Percentiles rank a stretch among this genome's conserved stretches.
These are phyloP conservation scores for Xerocomus brunneocitrinus DNA, from an alignment of 768 basidiomycete genomes.

Conservation along the genomic window DNA sequence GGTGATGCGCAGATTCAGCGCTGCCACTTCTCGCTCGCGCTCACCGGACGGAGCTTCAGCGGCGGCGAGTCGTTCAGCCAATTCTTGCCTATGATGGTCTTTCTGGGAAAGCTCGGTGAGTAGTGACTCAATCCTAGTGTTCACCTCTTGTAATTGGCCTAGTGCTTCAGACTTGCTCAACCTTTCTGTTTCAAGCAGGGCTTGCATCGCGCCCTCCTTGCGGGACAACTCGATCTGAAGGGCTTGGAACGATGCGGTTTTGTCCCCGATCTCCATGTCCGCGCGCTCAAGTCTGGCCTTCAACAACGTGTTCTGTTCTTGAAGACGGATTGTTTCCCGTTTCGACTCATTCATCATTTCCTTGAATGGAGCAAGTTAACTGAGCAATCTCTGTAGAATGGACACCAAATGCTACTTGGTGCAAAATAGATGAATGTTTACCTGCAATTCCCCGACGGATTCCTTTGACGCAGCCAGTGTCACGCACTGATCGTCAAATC, in stretches of 20 bases:
- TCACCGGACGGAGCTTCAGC: slow-evolving; percentile 22
- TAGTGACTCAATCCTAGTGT: slow-evolving; percentile 20
- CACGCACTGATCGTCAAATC: slow-evolving; percentile 53
- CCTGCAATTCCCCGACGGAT: slow-evolving; percentile 49
- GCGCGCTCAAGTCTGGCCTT: slow-evolving; percentile 12
- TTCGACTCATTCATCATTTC: slow-evolving; percentile 12
- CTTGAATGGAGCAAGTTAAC: slow-evolving; percentile 10
- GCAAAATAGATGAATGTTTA: slow-evolving; percentile 11
- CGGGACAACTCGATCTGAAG: slow-evolving; percentile 23
- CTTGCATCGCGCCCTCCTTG: slow-evolving; percentile 23
- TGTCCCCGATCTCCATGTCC: slow-evolving; percentile 8
- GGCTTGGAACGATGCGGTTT: slow-evolving; percentile 7
- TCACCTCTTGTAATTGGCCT: slow-evolving; percentile 14
- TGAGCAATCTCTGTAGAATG: background rate
- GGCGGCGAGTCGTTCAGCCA: slow-evolving; percentile 19
- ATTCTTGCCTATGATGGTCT: slow-evolving; percentile 16
- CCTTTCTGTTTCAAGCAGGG: slow-evolving; percentile 23
- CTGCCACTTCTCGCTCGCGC: slow-evolving; percentile 27
- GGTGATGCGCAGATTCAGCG: slow-evolving; percentile 17
- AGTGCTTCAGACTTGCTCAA: slow-evolving; percentile 17
- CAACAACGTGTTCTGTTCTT: slow-evolving; percentile 21
- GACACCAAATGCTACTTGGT: slow-evolving; percentile 15
- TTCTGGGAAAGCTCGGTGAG: slow-evolving; percentile 19
- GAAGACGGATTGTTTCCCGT: slow-evolving; percentile 14
- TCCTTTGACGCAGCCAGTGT: slow-evolving; percentile 54